Conservation (phyloP, 2,329 filamentous ascomycete species). For the Dothistroma septosporum region DNA sequence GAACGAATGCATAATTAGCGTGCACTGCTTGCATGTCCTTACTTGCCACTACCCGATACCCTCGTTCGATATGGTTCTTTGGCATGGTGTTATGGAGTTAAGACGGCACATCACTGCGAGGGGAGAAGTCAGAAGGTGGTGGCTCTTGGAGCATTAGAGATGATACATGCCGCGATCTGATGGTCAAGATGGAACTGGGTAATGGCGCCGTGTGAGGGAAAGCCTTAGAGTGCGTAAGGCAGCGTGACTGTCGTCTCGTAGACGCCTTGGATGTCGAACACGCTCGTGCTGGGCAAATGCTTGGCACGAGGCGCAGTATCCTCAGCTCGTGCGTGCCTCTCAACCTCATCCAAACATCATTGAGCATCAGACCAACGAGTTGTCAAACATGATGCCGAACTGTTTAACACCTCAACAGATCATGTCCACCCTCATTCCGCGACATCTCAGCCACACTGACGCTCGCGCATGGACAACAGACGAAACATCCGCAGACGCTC, state of each 20-base stretch:
- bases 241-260: too few relatives aligned
- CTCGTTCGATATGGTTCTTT: background rate
- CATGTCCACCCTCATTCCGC: background rate
- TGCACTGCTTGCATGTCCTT: background rate
- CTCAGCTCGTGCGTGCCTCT: background rate
- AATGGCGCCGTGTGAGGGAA: too few relatives aligned
- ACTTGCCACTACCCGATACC: background rate
- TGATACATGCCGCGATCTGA: too few relatives aligned
- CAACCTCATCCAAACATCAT: background rate
- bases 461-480: slow-evolving; percentile 11
- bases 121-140: background rate
- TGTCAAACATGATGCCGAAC: background rate
- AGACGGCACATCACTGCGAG: background rate
- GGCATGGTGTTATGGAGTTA: background rate
- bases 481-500: slow-evolving; percentile 26
- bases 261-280: too few relatives aligned
- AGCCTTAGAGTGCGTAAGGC: too few relatives aligned
- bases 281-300: background rate
- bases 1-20: slow-evolving; percentile 1
- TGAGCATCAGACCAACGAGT: background rate
- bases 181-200: background rate
- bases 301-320: background rate
- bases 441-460: slow-evolving; percentile 10
- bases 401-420: background rate
- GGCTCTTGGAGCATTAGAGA: background rate